Evolutionary conservation across 2,329 filamentous ascomycete species (phyloP).

Genomic region (Colletotrichum australisinense): DNA sequence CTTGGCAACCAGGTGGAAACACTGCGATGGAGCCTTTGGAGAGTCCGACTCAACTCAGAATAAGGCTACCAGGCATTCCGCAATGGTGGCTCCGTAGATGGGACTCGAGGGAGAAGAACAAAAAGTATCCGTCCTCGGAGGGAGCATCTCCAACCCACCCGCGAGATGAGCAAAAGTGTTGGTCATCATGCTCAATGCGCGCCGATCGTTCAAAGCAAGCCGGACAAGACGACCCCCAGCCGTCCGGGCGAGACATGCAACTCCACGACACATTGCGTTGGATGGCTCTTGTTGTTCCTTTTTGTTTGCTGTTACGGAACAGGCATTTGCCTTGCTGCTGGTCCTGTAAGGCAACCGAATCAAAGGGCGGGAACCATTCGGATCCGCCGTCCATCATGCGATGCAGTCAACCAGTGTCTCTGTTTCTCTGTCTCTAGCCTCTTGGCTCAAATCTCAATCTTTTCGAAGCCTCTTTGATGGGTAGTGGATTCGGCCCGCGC

Average conservation of each 20-base stretch:
- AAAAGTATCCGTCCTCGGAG: background rate
- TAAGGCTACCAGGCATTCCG: background rate
- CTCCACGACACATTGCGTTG: background rate
- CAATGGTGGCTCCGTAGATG: background rate
- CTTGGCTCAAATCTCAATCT: slow-evolving; percentile 2
- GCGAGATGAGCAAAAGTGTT: background rate
- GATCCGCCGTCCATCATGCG: background rate
- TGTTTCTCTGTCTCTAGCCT: background rate
- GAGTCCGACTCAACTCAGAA: background rate
- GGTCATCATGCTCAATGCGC: background rate
- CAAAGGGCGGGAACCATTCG: background rate
- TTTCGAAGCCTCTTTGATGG: slow-evolving; percentile 8
- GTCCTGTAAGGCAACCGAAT: background rate
- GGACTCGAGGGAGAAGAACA: background rate
- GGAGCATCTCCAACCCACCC: background rate
- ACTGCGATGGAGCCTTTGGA: background rate
- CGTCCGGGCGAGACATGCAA: background rate
- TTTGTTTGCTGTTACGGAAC: background rate
- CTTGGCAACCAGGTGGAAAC: background rate
- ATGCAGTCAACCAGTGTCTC: background rate
- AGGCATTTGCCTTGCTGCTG: slow-evolving; percentile 11
- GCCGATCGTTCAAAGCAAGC: slow-evolving; percentile 7
- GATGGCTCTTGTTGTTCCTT: background rate
- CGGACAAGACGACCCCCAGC: background rate
- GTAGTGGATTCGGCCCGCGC: background rate